Conservation (phyloP, 2,329 filamentous ascomycete genomes). For the Trichophyton benhamiae region DNA sequence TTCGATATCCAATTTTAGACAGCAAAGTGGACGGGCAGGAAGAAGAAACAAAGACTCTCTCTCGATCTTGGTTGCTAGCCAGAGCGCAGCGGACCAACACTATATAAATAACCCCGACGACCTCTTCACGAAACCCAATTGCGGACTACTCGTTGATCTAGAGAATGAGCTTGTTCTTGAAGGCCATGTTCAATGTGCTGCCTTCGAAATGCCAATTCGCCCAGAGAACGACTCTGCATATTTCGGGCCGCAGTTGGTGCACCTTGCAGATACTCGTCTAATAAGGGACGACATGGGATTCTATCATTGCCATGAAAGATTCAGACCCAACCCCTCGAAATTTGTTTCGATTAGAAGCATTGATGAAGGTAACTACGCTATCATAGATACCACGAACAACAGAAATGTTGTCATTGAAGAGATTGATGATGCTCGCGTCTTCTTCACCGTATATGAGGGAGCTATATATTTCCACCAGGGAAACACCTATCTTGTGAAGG, state of each 20-base stretch:
- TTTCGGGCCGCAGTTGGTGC: constrained; percentile 61
- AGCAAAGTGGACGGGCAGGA: constrained; percentile 88
- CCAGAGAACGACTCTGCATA: constrained; percentile 62
- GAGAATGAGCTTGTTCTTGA: constrained; percentile 82
- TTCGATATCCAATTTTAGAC: constrained; percentile 83
- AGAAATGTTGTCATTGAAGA: constrained; percentile 76
- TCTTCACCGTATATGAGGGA: constrained; percentile 91
- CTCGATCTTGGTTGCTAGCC: constrained; percentile 77
- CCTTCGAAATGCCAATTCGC: constrained; percentile 86
- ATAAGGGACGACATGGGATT: constrained; percentile 64
- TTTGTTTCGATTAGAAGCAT: constrained; percentile 82
- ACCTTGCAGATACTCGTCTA: constrained; percentile 62
- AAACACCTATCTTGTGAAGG: constrained; percentile 79
- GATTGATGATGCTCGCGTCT: constrained; percentile 87
- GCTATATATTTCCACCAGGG: constrained; percentile 96
- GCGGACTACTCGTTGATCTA: constrained; percentile 80
- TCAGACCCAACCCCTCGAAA: constrained; percentile 70
- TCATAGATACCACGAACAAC: constrained; percentile 70
- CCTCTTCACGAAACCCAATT: constrained; percentile 80
- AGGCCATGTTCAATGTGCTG: constrained; percentile 90
- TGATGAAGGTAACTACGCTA: constrained; percentile 82
- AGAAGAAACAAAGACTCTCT: constrained; percentile 86
- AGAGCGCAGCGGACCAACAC: constrained; percentile 82
- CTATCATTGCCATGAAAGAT: constrained; percentile 80
- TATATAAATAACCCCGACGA: constrained; percentile 96